phyloP scores from a whole-genome alignment of 1,284 basidiomycete species.

The Microbotryum intermedium region DNA sequence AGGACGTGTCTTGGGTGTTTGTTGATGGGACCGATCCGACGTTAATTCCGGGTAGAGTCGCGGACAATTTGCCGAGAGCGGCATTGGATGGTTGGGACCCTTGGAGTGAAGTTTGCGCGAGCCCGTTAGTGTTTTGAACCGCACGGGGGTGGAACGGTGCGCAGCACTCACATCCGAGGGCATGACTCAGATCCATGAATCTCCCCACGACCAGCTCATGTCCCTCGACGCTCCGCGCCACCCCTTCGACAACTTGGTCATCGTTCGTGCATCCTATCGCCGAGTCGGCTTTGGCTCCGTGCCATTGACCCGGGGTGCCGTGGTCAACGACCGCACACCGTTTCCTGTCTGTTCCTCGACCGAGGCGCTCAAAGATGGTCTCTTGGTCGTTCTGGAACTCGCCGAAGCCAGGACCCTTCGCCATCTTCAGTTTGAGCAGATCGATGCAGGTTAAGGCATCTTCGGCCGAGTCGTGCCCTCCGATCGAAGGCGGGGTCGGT shows the following conservation, averaged over 20 bases:
- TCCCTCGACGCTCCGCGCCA: conserved; percentile 52
- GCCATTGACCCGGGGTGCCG: conserved; percentile 68
- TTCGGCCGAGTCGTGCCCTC: conserved; percentile 81
- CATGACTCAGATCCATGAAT: conserved; percentile 65
- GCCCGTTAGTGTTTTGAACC: background rate
- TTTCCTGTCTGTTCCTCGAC: conserved; percentile 44
- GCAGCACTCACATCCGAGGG: conserved; percentile 59
- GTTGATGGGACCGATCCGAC: background rate
- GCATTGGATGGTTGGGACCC: conserved; percentile 28
- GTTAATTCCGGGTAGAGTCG: conserved; percentile 1
- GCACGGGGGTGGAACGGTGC: background rate
- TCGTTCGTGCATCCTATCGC: conserved; percentile 63
- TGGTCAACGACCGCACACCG: conserved; percentile 70
- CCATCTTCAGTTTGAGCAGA: conserved; percentile 67
- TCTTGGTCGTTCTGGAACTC: conserved; percentile 72
- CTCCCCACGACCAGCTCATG: conserved; percentile 76
- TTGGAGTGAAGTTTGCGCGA: background rate
- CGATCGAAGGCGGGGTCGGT: background rate
- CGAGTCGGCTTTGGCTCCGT: conserved; percentile 68
- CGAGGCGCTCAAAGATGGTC: conserved; percentile 74
- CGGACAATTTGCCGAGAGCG: conserved; percentile 8
- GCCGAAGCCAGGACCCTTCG: conserved; percentile 68
- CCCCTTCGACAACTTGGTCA: conserved; percentile 53
- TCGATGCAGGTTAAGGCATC: conserved; percentile 80
- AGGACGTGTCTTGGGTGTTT: background rate